Conservation (phyloP, 2,329 filamentous ascomycete genomes). For the Amylocarpus encephaloides region DNA sequence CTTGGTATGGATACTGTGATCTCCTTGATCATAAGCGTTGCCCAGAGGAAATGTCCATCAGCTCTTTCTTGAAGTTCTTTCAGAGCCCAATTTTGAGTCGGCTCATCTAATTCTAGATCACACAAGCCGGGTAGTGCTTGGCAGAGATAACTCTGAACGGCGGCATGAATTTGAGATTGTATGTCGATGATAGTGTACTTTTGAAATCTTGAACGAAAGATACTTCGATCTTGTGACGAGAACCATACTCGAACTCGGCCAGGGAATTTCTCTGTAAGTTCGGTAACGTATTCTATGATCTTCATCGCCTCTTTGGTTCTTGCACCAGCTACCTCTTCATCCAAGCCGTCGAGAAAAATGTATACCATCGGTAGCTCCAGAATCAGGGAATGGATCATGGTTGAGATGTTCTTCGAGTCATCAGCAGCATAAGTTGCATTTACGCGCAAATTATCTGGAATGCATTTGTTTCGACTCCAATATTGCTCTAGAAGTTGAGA, state of each 20-base stretch:
- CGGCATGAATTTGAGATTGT: no score
- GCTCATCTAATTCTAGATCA: no score
- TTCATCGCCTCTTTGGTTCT: not conserved
- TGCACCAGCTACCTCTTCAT: not conserved
- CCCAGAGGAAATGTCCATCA: no score
- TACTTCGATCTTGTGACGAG: not conserved
- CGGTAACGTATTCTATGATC: not conserved
- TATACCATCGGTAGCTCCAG: not conserved
- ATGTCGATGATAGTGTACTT: no score
- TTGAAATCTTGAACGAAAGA: not conserved
- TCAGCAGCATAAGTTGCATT: not conserved
- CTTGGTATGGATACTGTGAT: no score
- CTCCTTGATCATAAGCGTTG: no score
- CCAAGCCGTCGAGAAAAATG: not conserved
- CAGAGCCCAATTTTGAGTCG: no score
- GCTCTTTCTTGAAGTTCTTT: not conserved
- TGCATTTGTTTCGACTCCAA: not conserved
- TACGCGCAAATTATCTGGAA: not conserved
- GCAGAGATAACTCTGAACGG: no score
- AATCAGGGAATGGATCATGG: not conserved
- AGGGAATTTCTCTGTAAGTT: not conserved
- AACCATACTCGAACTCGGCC: not conserved
- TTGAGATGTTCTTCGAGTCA: not conserved
- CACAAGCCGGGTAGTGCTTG: no score
- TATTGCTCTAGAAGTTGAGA: not conserved